Percentiles rank a stretch among this genome's conserved stretches.
These are phyloP conservation scores for Batkoa obscura DNA, from an alignment of 371 early-diverging fungal genomes.

Conservation along the genomic window DNA sequence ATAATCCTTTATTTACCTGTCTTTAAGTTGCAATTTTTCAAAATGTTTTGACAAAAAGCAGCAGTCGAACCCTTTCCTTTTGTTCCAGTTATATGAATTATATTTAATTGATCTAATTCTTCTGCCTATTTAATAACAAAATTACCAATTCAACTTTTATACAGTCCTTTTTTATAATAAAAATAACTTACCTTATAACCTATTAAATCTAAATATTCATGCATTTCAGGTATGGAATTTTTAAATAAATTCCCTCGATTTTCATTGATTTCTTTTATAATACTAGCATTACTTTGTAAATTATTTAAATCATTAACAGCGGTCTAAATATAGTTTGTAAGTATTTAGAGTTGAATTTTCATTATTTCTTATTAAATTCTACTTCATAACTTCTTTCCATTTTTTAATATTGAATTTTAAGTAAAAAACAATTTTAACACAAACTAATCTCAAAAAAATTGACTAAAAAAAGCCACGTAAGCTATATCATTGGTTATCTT, in stretches of 20 bases:
- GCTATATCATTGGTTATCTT: no score
- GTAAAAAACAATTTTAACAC: no score
- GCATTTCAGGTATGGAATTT: constrained; percentile 48
- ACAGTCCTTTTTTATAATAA: background rate
- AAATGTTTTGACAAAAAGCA: constrained; percentile 43
- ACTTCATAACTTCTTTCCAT: no score
- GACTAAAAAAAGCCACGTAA: no score
- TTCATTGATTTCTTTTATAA: constrained; percentile 46
- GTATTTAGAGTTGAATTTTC: no score
- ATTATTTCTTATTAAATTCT: no score
- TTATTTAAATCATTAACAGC: constrained; percentile 57
- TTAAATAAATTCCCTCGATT: constrained; percentile 49
- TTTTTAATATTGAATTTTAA: no score
- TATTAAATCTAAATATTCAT: constrained; percentile 33
- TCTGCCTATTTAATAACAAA: constrained; percentile 13
- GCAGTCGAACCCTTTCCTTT: constrained; percentile 79
- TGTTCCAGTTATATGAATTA: constrained; percentile 71
- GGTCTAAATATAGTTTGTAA: constrained; percentile 17
- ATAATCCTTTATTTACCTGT: no score
- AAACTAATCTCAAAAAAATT: no score
- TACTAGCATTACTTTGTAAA: constrained; percentile 63
- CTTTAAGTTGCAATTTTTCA: constrained; percentile 15
- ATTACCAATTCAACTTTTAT: background rate
- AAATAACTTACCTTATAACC: constrained; percentile 27
- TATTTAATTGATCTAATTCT: constrained; percentile 45